Evolutionary conservation across 2,329 filamentous ascomycete species (phyloP).

Genomic region (Polychaeton citri): DNA sequence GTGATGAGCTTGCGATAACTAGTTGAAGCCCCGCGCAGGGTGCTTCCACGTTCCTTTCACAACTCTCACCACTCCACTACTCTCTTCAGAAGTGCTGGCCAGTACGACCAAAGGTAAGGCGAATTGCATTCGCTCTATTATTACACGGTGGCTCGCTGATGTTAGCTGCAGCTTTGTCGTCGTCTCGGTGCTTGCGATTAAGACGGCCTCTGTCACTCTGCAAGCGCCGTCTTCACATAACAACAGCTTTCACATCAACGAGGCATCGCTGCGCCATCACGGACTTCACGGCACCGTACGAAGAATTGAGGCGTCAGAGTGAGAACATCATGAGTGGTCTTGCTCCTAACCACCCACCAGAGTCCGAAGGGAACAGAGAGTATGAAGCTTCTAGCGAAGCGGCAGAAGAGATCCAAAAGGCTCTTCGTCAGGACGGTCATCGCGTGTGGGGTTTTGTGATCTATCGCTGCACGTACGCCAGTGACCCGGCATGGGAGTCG

Average conservation of each 20-base stretch:
- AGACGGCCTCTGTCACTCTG: background rate
- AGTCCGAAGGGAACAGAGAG: background rate
- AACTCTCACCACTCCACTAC: background rate
- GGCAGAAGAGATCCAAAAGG: constrained; percentile 6
- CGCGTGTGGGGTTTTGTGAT: constrained; percentile 9
- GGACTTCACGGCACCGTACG: background rate
- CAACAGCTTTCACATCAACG: background rate
- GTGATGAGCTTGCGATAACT: too few species aligned
- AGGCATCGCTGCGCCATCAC: background rate
- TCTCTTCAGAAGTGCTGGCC: background rate
- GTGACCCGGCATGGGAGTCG: constrained; percentile 5
- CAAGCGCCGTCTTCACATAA: background rate
- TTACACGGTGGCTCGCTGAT: background rate
- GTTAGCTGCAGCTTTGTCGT: background rate
- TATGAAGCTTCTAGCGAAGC: background rate
- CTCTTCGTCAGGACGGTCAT: constrained; percentile 3
- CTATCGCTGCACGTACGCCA: constrained; percentile 8
- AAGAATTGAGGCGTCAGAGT: background rate
- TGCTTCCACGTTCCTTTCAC: background rate
- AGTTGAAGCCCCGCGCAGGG: too few species aligned
- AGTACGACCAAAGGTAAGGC: background rate
- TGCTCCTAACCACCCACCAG: background rate
- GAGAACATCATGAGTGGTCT: background rate
- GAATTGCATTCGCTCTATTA: background rate
- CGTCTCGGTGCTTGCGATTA: background rate